These are phyloP conservation scores for Aspergillus sp. DNA, from an alignment of 2,329 filamentous ascomycete genomes.

Conservation along the genomic window DNA sequence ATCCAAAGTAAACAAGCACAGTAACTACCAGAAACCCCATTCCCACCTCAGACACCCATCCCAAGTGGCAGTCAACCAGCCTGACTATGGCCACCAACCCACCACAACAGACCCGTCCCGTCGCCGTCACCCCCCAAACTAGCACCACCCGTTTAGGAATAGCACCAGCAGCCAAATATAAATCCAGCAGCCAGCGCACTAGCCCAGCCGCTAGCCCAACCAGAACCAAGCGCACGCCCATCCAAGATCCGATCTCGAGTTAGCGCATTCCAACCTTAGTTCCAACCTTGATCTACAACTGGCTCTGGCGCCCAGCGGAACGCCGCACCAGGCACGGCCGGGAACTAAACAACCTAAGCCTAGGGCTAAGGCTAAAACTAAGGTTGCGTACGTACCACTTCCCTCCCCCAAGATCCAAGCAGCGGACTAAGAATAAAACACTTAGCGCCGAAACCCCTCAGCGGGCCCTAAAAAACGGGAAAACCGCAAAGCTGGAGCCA, in stretches of 20 bases:
- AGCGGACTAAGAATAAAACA: no score
- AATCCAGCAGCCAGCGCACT: background rate
- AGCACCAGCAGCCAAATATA: background rate
- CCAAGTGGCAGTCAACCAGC: no score
- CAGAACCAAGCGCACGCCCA: slow-evolving; percentile 1
- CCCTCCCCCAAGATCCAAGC: no score
- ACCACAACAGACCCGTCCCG: no score
- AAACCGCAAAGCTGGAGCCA: background rate
- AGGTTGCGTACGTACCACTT: background rate
- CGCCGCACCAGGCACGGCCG: no score
- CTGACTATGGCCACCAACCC: no score
- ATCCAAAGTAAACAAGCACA: no score
- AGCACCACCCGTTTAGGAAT: background rate
- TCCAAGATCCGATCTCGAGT: background rate
- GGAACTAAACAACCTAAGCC: background rate
- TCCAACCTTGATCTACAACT: background rate
- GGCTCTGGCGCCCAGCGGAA: no score
- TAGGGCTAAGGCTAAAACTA: background rate
- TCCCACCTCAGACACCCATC: no score
- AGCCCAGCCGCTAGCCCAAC: slow-evolving; percentile 4
- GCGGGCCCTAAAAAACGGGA: slow-evolving; percentile 3
- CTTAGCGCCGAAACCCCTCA: background rate
- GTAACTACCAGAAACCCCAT: no score
- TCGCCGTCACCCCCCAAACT: no score
- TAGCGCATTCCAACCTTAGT: background rate